A percentile compares a stretch with the other conserved stretches of the same genome.
These are phyloP conservation scores for Ettlia oleoabundans DNA, from an alignment of 139 green algal species.

Conservation along the genomic window DNA sequence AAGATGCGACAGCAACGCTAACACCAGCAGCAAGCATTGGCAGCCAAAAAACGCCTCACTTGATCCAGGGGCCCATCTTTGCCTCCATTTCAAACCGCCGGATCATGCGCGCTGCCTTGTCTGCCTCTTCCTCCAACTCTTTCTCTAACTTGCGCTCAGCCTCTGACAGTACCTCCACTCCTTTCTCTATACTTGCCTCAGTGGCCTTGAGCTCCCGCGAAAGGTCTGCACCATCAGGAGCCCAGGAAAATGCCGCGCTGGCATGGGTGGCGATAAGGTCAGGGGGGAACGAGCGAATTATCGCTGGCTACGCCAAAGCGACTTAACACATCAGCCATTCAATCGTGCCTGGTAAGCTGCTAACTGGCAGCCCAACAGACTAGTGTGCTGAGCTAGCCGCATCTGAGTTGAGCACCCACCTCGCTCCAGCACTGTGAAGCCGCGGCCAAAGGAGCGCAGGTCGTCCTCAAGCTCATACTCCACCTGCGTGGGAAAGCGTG, in stretches of 20 bases:
- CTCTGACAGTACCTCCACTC: not conserved
- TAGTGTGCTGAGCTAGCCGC: too few relatives aligned
- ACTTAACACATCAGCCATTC: too few relatives aligned
- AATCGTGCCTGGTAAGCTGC: too few relatives aligned
- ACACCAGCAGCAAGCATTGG: not conserved
- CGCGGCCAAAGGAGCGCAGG: constrained; percentile 71
- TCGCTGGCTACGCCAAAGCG: too few relatives aligned
- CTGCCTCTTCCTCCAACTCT: not conserved
- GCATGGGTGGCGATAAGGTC: too few relatives aligned
- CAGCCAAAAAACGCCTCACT: constrained; percentile 17
- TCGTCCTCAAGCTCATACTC: constrained; percentile 51
- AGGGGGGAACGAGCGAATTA: too few relatives aligned
- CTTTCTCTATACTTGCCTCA: not conserved
- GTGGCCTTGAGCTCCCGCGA: not conserved
- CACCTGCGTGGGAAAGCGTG: not conserved
- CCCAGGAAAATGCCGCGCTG: too few relatives aligned
- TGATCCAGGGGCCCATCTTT: constrained; percentile 35
- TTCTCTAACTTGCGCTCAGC: not conserved
- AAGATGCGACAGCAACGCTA: too few relatives aligned
- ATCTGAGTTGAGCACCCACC: too few relatives aligned
- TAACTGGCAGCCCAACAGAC: too few relatives aligned
- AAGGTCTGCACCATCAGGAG: constrained; percentile 19
- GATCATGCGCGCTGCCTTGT: constrained; percentile 2
- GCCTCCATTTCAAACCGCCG: constrained; percentile 41
- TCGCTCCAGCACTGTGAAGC: constrained; percentile 68